phyloP scores from a whole-genome alignment of 805 yeast species.

The Brettanomyces bruxellensis region DNA sequence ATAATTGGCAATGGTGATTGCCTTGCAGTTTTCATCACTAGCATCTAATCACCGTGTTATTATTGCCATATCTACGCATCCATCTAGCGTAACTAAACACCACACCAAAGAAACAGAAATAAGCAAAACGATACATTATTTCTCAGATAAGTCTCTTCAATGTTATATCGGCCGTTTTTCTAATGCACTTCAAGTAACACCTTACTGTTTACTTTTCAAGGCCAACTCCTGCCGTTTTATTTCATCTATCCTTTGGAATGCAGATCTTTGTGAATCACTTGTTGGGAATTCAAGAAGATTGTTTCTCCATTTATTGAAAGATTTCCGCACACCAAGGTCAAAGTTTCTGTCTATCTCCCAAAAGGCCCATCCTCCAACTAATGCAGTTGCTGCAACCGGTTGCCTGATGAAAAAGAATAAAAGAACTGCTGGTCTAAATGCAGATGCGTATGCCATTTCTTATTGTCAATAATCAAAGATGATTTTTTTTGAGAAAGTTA shows the following conservation, averaged over 20 bases:
- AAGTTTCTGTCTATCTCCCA: slow-evolving; percentile 29
- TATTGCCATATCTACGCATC: no score
- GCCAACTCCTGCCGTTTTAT: slow-evolving; percentile 19
- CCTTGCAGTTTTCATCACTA: no score
- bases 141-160: no score
- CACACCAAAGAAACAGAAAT: no score
- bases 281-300: slow-evolving; percentile 26
- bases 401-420: slow-evolving; percentile 28
- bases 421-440: slow-evolving; percentile 29
- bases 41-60: no score
- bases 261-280: slow-evolving; percentile 18
- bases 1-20: no score
- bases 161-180: no score
- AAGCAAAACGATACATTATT: no score
- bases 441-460: slow-evolving; percentile 16
- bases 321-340: slow-evolving; percentile 23
- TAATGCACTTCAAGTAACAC: neutral
- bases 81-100: no score
- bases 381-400: slow-evolving; percentile 27
- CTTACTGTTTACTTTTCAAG: slow-evolving; percentile 3
- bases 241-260: slow-evolving; percentile 24
- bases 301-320: slow-evolving; percentile 21
- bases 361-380: slow-evolving; percentile 24
- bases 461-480: no score
- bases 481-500: no score